Conservation (phyloP, 192 early-diverging fungal genomes). For the Gaertneriomyces sp. region DNA sequence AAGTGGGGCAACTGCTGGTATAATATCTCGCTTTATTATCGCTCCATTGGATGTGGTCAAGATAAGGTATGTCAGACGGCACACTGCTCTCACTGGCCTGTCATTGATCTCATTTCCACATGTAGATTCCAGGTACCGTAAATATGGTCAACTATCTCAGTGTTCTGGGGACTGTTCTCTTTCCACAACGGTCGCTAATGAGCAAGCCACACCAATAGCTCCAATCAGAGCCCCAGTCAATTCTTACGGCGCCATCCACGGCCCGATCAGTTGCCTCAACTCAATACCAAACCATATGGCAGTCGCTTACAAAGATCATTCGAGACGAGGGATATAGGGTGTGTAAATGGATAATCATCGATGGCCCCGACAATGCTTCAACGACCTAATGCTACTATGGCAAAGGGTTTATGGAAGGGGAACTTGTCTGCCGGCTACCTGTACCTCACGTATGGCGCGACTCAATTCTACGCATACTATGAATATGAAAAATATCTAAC, state of each 20-base stretch:
- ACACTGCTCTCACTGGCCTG: not conserved
- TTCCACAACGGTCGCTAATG: too few relatives aligned
- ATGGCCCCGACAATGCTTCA: not conserved
- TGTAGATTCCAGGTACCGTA: constrained; percentile 9
- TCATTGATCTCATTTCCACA: not conserved
- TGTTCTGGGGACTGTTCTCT: too few relatives aligned
- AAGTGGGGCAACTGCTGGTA: constrained; percentile 57
- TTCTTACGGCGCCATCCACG: not conserved
- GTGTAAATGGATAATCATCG: constrained; percentile 3
- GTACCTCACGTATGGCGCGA: constrained; percentile 84
- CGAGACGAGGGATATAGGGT: constrained; percentile 78
- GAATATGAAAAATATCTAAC: constrained; percentile 44
- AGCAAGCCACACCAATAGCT: too few relatives aligned
- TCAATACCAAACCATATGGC: constrained; percentile 64
- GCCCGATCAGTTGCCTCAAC: constrained; percentile 1
- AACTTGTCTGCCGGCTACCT: constrained; percentile 91
- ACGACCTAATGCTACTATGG: not conserved
- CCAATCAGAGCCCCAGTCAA: too few relatives aligned
- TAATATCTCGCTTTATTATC: constrained; percentile 71
- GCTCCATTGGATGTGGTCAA: constrained; percentile 95
- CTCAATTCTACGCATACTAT: constrained; percentile 79
- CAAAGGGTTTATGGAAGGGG: constrained; percentile 86
- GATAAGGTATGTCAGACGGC: constrained; percentile 56
- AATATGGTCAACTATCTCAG: too few relatives aligned
- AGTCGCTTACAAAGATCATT: constrained; percentile 66